These are phyloP conservation scores for Candida boleticola DNA, from an alignment of 805 yeast species.

Conservation along the genomic window DNA sequence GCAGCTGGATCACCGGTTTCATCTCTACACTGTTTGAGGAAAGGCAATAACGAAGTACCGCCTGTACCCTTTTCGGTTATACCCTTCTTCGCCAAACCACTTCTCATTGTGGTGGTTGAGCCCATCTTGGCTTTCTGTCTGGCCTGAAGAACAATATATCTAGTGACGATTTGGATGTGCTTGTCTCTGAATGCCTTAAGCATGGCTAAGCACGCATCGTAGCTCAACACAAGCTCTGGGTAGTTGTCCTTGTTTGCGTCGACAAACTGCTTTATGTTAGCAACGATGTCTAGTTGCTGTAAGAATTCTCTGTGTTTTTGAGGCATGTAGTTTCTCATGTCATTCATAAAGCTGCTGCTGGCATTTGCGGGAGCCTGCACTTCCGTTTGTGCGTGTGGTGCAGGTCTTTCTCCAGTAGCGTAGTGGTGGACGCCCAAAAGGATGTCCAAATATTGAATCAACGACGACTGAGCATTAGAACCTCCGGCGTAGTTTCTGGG, in stretches of 20 bases:
- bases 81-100: conserved; percentile 60
- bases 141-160: conserved; percentile 82
- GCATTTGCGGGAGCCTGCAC: conserved; percentile 1
- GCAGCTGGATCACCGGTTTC: conserved; percentile 95
- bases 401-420: conserved; percentile 65
- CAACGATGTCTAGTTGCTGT: conserved; percentile 52
- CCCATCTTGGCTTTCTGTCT: conserved; percentile 53
- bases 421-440: conserved; percentile 73
- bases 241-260: conserved; percentile 30
- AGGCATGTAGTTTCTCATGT: conserved; percentile 92
- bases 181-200: conserved; percentile 85
- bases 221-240: conserved; percentile 64
- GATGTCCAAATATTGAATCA: conserved; percentile 83
- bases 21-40: conserved; percentile 91
- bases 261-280: conserved; percentile 68
- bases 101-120: conserved; percentile 57
- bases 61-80: conserved; percentile 83
- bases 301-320: conserved; percentile 77
- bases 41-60: conserved; percentile 88
- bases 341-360: conserved; percentile 58
- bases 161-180: conserved; percentile 88
- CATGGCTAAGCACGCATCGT: conserved; percentile 89
- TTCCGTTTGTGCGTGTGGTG: conserved; percentile 13
- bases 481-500: conserved; percentile 78
- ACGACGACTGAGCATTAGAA: conserved; percentile 88